Conservation (phyloP, 1,139 yeast species). For the Saccharomycopsis hybrid region DNA sequence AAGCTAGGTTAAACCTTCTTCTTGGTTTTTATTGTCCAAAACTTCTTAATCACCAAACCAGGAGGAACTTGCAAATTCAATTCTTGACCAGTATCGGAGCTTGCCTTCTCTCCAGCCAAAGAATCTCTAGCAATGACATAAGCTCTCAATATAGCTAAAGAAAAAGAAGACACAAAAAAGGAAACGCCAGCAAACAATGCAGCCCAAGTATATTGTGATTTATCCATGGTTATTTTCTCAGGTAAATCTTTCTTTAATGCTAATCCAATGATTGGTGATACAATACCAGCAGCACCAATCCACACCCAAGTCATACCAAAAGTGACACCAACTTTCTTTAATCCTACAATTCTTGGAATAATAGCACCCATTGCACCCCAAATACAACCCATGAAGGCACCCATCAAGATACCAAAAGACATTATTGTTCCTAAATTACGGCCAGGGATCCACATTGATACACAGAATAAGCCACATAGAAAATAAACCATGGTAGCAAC, state of each 20-base stretch:
- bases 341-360: constrained; percentile 39
- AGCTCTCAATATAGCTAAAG: constrained; percentile 30
- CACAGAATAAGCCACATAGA: constrained; percentile 30
- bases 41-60: too few species aligned
- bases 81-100: constrained; percentile 3
- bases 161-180: constrained; percentile 29
- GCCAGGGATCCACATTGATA: constrained; percentile 61
- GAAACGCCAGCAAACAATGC: constrained; percentile 46
- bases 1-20: too few species aligned
- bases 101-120: not conserved
- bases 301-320: constrained; percentile 44
- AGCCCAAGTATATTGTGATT: constrained; percentile 40
- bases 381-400: constrained; percentile 46
- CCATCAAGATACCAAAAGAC: constrained; percentile 40
- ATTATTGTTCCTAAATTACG: constrained; percentile 46
- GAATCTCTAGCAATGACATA: constrained; percentile 25
- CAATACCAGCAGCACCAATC: constrained; percentile 41
- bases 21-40: too few species aligned
- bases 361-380: constrained; percentile 35
- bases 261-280: constrained; percentile 42
- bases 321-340: constrained; percentile 42
- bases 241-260: constrained; percentile 28
- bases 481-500: constrained; percentile 32
- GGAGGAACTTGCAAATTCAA: too few species aligned
- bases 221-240: constrained; percentile 9